Base-by-base conservation (phyloP, 768 basidiomycete genomes). In the Crucibulum laeve region DNA sequence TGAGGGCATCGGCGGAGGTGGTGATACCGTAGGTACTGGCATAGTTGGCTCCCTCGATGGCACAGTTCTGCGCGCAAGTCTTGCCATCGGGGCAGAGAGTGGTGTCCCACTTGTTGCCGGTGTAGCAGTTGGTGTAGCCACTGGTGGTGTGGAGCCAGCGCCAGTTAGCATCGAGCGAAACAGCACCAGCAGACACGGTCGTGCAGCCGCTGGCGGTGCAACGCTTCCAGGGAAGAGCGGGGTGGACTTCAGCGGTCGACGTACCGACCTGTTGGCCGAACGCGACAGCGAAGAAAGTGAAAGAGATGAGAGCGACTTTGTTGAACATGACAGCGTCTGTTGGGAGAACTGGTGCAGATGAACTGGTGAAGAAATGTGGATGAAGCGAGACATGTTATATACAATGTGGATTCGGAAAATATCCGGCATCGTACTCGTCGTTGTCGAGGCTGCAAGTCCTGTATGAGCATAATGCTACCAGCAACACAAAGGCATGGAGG, bases 161-260 rank as follows among this genome's bases (percentile, higher is more conserved):
- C 70, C 70, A 72, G 60, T 71, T 71, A 37, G 64, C 40, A 55
- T 71, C 71, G 56, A 73, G 59, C 14, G 65, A 64, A 50, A 73
- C 57, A 22, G 42, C n/a, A n/a, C n/a, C 53, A 48, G n/a, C 54
- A 52, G 14, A 55, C 61, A 54, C 65, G 65, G 13, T 30, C 28
- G 53, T 49, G 42, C 67, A 65, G 45, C 18, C 57, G 28, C 28
- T n/a, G n/a, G 28, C 43, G 8, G 67, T 60, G 52, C 70, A 71
- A 43, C 58, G 54, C 43, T 64, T 55, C 51, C 56, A 59, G 32
- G 64, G 55, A 32, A 75, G 54, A 18, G 57, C 22, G n/a, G 73
- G 73, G 51, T 74, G 71, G 45, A 42, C 60, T 52, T 75, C 73
- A 11, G 73, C 59, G 4, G 53, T 62, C 26, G 57, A 49, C 10